Conservation (phyloP, 140 eudicot genomes). For the Senecio squalidus region DNA sequence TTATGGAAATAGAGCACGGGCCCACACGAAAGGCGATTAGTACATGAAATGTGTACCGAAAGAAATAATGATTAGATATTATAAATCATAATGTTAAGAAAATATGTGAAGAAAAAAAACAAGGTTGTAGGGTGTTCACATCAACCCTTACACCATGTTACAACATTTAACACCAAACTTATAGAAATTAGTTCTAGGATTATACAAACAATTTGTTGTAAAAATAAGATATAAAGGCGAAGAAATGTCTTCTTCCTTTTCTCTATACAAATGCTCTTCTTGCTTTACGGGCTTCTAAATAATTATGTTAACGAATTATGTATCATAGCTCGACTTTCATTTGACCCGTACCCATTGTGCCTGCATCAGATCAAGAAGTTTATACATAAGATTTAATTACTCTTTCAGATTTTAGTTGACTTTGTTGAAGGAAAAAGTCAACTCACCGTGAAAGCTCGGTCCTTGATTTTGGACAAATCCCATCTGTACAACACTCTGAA, state of each 20-base stretch:
- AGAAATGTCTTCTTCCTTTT: constrained; percentile 35
- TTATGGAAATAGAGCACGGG: constrained; percentile 2
- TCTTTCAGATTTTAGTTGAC: constrained; percentile 6
- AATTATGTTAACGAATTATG: constrained; percentile 24
- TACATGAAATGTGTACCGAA: not conserved
- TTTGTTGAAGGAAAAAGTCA: constrained; percentile 7
- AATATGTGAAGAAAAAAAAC: constrained; percentile 22
- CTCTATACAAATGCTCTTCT: constrained; percentile 71
- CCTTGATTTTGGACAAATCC: constrained; percentile 65
- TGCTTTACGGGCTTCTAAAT: constrained; percentile 39
- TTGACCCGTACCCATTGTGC: constrained; percentile 46
- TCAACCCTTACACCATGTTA: constrained; percentile 40
- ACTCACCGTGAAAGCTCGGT: constrained; percentile 52
- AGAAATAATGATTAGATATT: constrained; percentile 31
- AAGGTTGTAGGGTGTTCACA: constrained; percentile 23
- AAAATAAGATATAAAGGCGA: constrained; percentile 36
- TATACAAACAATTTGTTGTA: constrained; percentile 35
- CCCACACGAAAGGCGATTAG: constrained; percentile 15
- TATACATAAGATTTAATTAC: constrained; percentile 4
- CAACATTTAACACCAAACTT: constrained; percentile 19
- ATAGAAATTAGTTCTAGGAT: constrained; percentile 41
- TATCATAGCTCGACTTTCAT: constrained; percentile 84
- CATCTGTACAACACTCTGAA: constrained; percentile 81
- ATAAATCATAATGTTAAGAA: constrained; percentile 22
- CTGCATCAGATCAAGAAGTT: constrained; percentile 30